Evolutionary conservation across 2,329 filamentous ascomycete species (phyloP).

Genomic region (Ascochyta rabiei): DNA sequence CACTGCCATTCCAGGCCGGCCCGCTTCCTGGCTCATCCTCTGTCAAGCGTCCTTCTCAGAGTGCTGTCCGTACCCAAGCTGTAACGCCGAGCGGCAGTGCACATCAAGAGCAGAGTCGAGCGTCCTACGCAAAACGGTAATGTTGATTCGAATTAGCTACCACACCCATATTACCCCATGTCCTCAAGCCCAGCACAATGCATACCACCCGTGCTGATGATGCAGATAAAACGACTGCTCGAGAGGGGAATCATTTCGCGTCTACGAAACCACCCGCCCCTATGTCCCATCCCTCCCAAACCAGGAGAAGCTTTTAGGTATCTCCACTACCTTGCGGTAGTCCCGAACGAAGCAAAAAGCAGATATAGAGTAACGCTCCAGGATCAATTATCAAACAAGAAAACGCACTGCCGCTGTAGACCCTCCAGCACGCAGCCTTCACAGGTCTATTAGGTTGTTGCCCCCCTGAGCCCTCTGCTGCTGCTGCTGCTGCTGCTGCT

Average conservation of each 20-base stretch:
- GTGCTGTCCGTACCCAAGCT: background rate
- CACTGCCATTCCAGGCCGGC: no score
- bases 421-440: background rate
- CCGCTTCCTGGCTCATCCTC: background rate
- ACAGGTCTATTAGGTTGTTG: slow-evolving; percentile 69
- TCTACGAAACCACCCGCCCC: slow-evolving; percentile 17
- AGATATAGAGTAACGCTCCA: slow-evolving; percentile 21
- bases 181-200: slow-evolving; percentile 10
- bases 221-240: slow-evolving; percentile 17
- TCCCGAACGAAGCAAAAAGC: slow-evolving; percentile 18
- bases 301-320: slow-evolving; percentile 22
- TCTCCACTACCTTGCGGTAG: slow-evolving; percentile 15
- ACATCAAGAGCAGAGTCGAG: background rate
- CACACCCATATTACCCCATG: background rate
- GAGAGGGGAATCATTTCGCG: slow-evolving; percentile 25
- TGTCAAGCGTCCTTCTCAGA: background rate
- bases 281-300: slow-evolving; percentile 6
- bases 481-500: slow-evolving; percentile 39
- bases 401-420: slow-evolving; percentile 9
- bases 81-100: background rate
- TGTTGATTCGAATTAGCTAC: background rate
- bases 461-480: slow-evolving; percentile 53
- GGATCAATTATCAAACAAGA: slow-evolving; percentile 30
- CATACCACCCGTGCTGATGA: slow-evolving; percentile 13
- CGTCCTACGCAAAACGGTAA: background rate